Percentiles rank a stretch among this genome's conserved stretches.
phyloP scores from a whole-genome alignment of 164 flowering plant species.

The Annona squamosa region DNA sequence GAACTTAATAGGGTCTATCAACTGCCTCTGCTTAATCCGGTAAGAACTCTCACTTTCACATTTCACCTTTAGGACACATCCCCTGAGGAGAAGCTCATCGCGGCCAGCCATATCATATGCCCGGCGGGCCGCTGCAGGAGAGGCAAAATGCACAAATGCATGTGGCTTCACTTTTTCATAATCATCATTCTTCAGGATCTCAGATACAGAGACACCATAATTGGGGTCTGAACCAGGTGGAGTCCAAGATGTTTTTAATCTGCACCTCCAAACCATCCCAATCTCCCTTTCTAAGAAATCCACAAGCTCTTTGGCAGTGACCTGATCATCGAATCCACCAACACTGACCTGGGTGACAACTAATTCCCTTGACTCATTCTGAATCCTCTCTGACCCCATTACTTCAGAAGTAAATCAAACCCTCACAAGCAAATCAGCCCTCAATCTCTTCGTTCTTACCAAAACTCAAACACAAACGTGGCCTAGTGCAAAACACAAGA shows the following conservation, averaged over 20 bases:
- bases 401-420: background rate
- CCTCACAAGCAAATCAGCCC: background rate
- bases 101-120: constrained; percentile 48
- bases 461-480: background rate
- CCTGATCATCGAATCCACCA: constrained; percentile 54
- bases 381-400: constrained; percentile 32
- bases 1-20: constrained; percentile 42
- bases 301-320: constrained; percentile 43
- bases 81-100: constrained; percentile 33
- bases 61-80: constrained; percentile 43
- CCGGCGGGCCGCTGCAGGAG: constrained; percentile 30
- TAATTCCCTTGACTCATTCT: constrained; percentile 13
- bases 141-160: constrained; percentile 85
- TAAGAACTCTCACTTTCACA: constrained; percentile 59
- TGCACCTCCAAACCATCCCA: constrained; percentile 65
- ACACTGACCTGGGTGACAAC: constrained; percentile 55
- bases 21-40: constrained; percentile 42
- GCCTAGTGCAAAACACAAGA: background rate
- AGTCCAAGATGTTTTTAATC: constrained; percentile 82
- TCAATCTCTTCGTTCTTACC: background rate
- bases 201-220: constrained; percentile 23
- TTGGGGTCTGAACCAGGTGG: constrained; percentile 63
- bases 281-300: constrained; percentile 44
- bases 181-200: constrained; percentile 20
- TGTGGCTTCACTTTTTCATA: constrained; percentile 72